phyloP scores from a whole-genome alignment of 2,329 filamentous ascomycete genomes.

The Venturia carpophila region DNA sequence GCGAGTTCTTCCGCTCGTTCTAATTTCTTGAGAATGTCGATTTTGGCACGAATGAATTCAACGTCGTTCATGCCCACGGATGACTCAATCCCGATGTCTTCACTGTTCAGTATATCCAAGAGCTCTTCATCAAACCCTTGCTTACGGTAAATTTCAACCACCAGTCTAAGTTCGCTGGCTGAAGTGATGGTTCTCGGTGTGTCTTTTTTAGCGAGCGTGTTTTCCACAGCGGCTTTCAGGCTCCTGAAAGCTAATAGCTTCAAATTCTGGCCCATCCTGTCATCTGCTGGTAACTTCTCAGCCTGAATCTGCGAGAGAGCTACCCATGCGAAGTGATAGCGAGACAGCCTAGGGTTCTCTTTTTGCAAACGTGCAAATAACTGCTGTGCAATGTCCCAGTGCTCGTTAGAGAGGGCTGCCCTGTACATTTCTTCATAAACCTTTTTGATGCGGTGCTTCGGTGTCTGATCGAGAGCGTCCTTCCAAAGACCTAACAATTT shows the following conservation, averaged over 20 bases:
- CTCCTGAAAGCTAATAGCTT: conserved; percentile 16
- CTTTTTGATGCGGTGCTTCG: not conserved
- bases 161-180: conserved; percentile 14
- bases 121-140: conserved; percentile 16
- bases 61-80: conserved; percentile 17
- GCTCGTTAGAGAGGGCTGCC: conserved; percentile 11
- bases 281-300: conserved; percentile 8
- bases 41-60: conserved; percentile 17
- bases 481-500: conserved; percentile 14
- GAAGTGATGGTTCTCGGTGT: conserved; percentile 6
- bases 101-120: conserved; percentile 12
- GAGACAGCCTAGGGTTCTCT: conserved; percentile 9
- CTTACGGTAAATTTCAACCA: conserved; percentile 12
- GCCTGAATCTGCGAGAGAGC: conserved; percentile 17
- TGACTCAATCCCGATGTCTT: conserved; percentile 16
- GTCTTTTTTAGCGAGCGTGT: conserved; percentile 15
- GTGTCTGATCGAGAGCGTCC: conserved; percentile 14
- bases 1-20: conserved; percentile 11
- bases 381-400: conserved; percentile 18
- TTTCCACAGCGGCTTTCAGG: conserved; percentile 17
- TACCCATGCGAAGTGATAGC: conserved; percentile 18
- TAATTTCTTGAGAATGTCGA: conserved; percentile 12
- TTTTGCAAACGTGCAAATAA: conserved; percentile 18
- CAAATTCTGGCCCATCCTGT: conserved; percentile 15
- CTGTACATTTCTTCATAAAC: conserved; percentile 13